Conservation (phyloP, 2,329 filamentous ascomycete species). For the Aspergillus fijiensis region DNA sequence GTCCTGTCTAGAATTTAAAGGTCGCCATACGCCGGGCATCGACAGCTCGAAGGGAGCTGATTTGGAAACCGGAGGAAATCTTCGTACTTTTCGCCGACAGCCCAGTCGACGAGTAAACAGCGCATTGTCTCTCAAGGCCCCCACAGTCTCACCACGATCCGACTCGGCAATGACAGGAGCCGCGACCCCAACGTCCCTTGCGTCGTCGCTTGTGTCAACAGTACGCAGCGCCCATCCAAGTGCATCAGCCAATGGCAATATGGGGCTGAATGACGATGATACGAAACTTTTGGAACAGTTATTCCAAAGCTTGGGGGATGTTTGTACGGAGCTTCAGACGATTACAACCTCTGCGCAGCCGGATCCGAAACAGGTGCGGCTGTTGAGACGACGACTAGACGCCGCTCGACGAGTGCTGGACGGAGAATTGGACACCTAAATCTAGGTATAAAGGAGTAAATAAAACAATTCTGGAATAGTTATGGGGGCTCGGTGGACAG, state of each 20-base stretch:
- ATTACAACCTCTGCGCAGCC: constrained; percentile 52
- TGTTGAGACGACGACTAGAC: constrained; percentile 71
- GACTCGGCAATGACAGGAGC: constrained; percentile 28
- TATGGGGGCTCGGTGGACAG: not conserved
- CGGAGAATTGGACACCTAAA: constrained; percentile 53
- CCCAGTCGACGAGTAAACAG: not conserved
- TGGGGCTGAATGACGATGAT: constrained; percentile 52
- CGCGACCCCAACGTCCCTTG: constrained; percentile 34
- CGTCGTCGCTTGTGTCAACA: constrained; percentile 40
- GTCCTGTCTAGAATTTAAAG: constrained; percentile 26
- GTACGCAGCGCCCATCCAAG: constrained; percentile 32
- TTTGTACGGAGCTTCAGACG: constrained; percentile 52
- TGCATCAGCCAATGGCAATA: constrained; percentile 18
- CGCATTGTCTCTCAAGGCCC: not conserved
- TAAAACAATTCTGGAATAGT: not conserved
- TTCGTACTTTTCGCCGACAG: constrained; percentile 21
- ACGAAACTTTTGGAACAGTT: constrained; percentile 58
- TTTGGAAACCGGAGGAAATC: constrained; percentile 23
- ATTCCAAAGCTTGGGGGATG: constrained; percentile 50
- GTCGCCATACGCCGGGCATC: constrained; percentile 18
- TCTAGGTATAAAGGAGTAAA: not conserved
- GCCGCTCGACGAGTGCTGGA: constrained; percentile 72
- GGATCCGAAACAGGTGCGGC: constrained; percentile 56
- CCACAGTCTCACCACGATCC: constrained; percentile 32
- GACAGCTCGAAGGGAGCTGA: constrained; percentile 20